A percentile compares a stretch with the other conserved stretches of the same genome.
These are phyloP conservation scores for Candida ficus DNA, from an alignment of 805 yeast species.

Conservation along the genomic window DNA sequence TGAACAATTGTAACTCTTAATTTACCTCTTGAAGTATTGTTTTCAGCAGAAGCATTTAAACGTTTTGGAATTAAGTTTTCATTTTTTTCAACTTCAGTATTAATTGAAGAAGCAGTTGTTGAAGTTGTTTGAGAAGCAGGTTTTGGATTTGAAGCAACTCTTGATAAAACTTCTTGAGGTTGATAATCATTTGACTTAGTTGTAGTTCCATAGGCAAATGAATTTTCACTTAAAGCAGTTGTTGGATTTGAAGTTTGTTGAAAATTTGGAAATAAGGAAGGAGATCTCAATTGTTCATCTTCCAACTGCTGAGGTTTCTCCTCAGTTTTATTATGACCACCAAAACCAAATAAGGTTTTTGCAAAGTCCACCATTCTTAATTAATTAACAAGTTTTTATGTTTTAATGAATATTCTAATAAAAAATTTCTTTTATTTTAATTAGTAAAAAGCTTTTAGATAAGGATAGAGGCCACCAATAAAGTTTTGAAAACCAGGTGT, in stretches of 20 bases:
- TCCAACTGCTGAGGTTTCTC: slow-evolving; percentile 7
- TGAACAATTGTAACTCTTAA: slow-evolving; percentile 75
- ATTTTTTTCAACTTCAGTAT: slow-evolving; percentile 6
- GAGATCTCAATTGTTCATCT: slow-evolving; percentile 11
- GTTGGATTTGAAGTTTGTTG: slow-evolving; percentile 57
- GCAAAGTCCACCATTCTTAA: slow-evolving; percentile 35
- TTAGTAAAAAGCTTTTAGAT: slow-evolving; percentile 1
- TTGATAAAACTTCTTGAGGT: slow-evolving; percentile 30
- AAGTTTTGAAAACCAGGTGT: too few relatives aligned
- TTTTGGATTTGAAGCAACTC: slow-evolving; percentile 24
- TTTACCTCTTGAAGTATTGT: slow-evolving; percentile 68
- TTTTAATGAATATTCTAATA: too few relatives aligned
- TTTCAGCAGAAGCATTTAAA: slow-evolving; percentile 3
- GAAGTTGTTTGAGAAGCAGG: slow-evolving; percentile 20
- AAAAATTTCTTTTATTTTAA: background rate
- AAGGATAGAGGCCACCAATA: background rate
- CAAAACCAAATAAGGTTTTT: slow-evolving; percentile 33
- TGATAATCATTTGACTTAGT: slow-evolving; percentile 32
- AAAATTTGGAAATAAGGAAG: slow-evolving; percentile 30
- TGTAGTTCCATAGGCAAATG: slow-evolving; percentile 68
- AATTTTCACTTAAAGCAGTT: slow-evolving; percentile 57
- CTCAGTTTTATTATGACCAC: slow-evolving; percentile 22
- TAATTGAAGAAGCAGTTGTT: slow-evolving; percentile 9
- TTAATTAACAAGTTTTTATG: background rate
- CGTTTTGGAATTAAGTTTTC: slow-evolving; percentile 5